Evolutionary conservation across 345 rosid species (phyloP).

Genomic region (Sonneratia alba): DNA sequence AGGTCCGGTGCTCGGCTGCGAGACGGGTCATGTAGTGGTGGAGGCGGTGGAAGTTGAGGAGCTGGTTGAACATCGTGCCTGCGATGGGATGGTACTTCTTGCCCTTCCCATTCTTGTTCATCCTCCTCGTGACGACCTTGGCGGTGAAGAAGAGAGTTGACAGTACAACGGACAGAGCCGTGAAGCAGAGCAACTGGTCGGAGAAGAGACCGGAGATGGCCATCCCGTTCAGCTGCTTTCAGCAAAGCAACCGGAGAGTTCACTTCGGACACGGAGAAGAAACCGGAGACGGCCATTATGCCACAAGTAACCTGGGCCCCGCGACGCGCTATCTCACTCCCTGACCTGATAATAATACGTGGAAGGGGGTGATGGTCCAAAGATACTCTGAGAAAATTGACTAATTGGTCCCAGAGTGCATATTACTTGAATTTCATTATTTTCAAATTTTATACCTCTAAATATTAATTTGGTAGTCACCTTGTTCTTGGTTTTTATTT

Average conservation of each 20-base stretch:
- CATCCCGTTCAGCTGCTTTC: neutral
- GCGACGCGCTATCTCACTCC: no score
- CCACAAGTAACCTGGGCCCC: no score
- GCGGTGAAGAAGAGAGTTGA: slow-evolving; percentile 6
- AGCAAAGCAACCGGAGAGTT: neutral
- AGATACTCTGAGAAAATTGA: no score
- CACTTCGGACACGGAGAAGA: no score
- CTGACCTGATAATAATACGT: no score
- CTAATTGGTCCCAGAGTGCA: no score
- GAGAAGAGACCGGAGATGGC: slow-evolving; percentile 8
- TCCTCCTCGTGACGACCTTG: neutral
- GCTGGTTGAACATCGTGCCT: slow-evolving; percentile 44
- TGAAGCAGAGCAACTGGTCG: slow-evolving; percentile 2
- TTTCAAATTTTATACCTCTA: no score
- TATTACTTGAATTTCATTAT: no score
- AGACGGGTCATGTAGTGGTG: slow-evolving; percentile 48
- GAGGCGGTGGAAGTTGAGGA: slow-evolving; percentile 38
- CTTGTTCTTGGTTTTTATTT: no score
- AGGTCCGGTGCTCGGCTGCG: slow-evolving; percentile 34
- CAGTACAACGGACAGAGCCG: slow-evolving; percentile 14
- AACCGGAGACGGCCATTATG: no score
- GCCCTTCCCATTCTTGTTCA: neutral
- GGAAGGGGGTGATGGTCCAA: no score
- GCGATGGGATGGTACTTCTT: slow-evolving; percentile 40
- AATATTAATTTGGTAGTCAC: no score